Percentiles rank a stretch among this genome's conserved stretches.
These are phyloP conservation scores for Ustilago nuda DNA, from an alignment of 1,284 basidiomycete genomes.

Conservation along the genomic window DNA sequence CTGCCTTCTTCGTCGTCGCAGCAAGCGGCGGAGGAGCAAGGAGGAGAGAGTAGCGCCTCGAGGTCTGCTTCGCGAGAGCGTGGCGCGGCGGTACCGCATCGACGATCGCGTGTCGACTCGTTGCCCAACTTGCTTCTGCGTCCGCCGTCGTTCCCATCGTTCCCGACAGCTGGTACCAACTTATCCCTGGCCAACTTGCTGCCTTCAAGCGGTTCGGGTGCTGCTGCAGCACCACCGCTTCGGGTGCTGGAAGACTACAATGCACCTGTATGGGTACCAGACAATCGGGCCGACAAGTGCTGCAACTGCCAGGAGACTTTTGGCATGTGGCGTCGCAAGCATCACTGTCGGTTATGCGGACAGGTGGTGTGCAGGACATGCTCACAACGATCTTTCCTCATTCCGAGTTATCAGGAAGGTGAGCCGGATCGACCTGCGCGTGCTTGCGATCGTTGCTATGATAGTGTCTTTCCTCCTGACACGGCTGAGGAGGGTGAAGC, in stretches of 20 bases:
- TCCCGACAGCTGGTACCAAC: constrained; percentile 26
- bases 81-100: neutral
- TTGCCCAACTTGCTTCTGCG: constrained; percentile 45
- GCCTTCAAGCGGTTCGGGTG: constrained; percentile 20
- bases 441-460: constrained; percentile 86
- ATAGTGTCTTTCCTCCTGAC: constrained; percentile 77
- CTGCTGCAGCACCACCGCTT: constrained; percentile 28
- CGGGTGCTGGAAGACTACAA: constrained; percentile 82
- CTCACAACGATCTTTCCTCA: constrained; percentile 66
- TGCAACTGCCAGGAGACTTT: constrained; percentile 84
- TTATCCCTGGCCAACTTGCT: constrained; percentile 41
- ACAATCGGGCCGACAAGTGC: constrained; percentile 81
- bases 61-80: constrained; percentile 20
- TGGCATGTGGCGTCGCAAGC: constrained; percentile 82
- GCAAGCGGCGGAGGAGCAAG: constrained; percentile 13
- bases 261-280: constrained; percentile 91
- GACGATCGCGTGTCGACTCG: constrained; percentile 42
- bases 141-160: constrained; percentile 46
- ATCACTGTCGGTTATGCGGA: constrained; percentile 91
- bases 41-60: constrained; percentile 11
- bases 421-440: constrained; percentile 75
- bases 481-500: constrained; percentile 26
- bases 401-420: constrained; percentile 62
- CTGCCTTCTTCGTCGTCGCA: neutral
- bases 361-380: constrained; percentile 85